These are phyloP conservation scores for Cicer bijugum DNA, from an alignment of 306 rosid species.

Conservation along the genomic window DNA sequence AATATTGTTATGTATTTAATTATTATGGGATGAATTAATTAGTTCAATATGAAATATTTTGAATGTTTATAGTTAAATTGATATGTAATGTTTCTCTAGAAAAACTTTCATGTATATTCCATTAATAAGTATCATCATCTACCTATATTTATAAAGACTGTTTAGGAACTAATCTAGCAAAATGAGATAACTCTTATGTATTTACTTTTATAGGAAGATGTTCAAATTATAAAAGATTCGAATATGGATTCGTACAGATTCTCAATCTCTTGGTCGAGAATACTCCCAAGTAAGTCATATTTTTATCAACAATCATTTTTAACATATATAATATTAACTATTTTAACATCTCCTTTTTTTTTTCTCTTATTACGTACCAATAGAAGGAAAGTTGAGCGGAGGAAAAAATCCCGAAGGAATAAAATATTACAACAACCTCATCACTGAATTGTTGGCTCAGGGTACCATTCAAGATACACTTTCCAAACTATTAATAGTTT, in stretches of 20 bases:
- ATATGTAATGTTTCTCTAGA: no score
- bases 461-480: slow-evolving; percentile 40
- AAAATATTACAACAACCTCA: slow-evolving; percentile 61
- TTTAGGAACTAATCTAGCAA: no score
- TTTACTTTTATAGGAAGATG: slow-evolving; percentile 55
- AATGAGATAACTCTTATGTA: neutral
- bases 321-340: neutral
- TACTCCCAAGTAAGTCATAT: slow-evolving; percentile 58
- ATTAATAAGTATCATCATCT: no score
- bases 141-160: no score
- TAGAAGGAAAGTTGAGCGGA: slow-evolving; percentile 60
- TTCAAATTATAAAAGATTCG: slow-evolving; percentile 61
- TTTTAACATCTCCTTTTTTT: no score
- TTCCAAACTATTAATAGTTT: neutral
- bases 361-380: neutral
- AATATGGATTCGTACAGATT: slow-evolving; percentile 65
- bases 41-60: no score
- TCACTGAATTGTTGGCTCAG: slow-evolving; percentile 52
- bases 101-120: no score
- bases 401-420: slow-evolving; percentile 64
- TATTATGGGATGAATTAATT: no score
- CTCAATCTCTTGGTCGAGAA: slow-evolving; percentile 77
- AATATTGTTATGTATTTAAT: no score
- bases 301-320: neutral
- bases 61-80: no score